phyloP scores from a whole-genome alignment of 106 monocot genomes.

The Dioscorea alata region DNA sequence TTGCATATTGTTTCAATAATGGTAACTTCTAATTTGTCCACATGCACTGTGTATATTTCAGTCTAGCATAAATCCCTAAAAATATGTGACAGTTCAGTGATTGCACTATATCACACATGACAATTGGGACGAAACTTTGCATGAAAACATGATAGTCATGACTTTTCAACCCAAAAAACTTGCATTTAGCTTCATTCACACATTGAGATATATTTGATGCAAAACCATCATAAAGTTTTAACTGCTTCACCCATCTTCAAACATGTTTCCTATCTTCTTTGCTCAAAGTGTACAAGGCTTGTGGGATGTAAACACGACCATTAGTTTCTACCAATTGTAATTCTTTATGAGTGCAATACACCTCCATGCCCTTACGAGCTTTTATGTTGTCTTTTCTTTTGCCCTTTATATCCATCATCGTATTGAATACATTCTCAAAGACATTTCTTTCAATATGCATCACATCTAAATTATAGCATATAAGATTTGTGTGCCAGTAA shows the following conservation, averaged over 20 bases:
- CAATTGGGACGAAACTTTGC: neutral
- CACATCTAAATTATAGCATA: no score
- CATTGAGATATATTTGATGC: neutral
- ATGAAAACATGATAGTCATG: neutral
- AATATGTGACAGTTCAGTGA: no score
- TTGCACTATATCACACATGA: neutral
- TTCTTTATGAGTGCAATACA: neutral
- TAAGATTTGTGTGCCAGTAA: neutral
- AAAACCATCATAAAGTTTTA: neutral
- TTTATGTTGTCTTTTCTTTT: conserved; percentile 11
- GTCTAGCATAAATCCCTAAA: no score
- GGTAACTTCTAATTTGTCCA: no score
- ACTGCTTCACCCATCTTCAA: neutral
- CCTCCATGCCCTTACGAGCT: neutral
- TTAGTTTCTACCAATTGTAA: neutral
- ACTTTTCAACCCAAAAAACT: neutral
- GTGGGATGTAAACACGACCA: neutral
- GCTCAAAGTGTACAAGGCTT: neutral
- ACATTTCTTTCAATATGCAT: conserved; percentile 21
- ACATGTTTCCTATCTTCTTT: neutral
- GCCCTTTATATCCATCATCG: conserved; percentile 3
- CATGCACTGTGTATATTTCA: no score
- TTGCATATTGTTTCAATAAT: no score
- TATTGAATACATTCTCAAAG: conserved; percentile 5
- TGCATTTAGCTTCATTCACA: neutral